Evolutionary conservation across 352 stramenopile genomes (phyloP), one percentile per base, ranked within the genome.

Genomic region (Phytopythium cucurbitacearum): DNA sequence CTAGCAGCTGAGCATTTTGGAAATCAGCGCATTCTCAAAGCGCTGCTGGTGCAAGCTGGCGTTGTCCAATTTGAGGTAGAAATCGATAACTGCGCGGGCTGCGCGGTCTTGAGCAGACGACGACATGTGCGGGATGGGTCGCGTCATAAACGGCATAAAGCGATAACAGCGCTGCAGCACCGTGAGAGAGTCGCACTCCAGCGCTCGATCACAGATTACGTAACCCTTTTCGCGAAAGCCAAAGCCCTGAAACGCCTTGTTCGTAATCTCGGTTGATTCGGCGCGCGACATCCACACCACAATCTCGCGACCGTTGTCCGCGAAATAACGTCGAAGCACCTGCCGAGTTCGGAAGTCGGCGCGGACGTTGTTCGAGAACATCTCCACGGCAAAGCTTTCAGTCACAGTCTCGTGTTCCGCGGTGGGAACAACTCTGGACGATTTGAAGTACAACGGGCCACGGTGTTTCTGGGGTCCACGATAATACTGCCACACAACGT

Each of bases 161-260:
- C 45, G 45, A 7, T 51, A 34, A 34, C 47, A 53, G 2, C 47
- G 47, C 15, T 32, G 47, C 35, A 53, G 15, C 6, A 16, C 33
- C 42, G 11, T 8, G 4, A 5, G n/a, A 4, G 3, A 15, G 6
- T 5, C 16, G 4, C 2, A 28, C 16, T 3, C 5, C 32, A 1
- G 10, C 9, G 3, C 59, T 65, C 8, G 44, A 16, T 67, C 58
- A 4, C 54, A 67, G 50, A 87, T 57, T 47, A 81, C 71, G 53
- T 84, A 87, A 9, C 76, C 73, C n/a, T 72, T 65, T 39, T 86
- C 65, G 32, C 69, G 62, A 48, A 85, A 87, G 28, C 63, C 47
- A 58, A 66, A 50, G 10, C 65, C 48, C 21, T 35, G 44, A 33
- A 73, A 55, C 6, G 65, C 63, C 56, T 85, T 71, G 50, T 77